Conservation (phyloP, 495 filamentous ascomycete species). For the Talaromyces ruber region DNA sequence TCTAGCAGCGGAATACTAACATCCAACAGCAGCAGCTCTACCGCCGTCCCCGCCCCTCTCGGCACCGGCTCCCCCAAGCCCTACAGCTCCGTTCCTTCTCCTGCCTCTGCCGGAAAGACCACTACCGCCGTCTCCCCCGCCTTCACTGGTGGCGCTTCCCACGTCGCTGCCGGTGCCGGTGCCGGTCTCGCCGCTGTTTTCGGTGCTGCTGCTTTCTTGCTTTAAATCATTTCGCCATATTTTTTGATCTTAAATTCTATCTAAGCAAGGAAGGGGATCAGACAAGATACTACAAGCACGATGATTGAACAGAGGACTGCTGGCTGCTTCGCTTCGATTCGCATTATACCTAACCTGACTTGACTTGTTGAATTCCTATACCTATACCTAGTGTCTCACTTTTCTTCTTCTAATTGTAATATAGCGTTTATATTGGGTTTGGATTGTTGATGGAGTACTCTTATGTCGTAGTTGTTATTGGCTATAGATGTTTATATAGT, state of each 20-base stretch:
- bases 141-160: conserved; percentile 40
- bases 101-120: conserved; percentile 22
- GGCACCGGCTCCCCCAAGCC: conserved; percentile 15
- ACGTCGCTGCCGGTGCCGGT: conserved; percentile 47
- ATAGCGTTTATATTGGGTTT: neutral
- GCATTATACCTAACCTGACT: neutral
- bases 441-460: neutral
- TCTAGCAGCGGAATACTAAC: neutral
- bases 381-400: neutral
- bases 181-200: conserved; percentile 66
- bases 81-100: conserved; percentile 14
- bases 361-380: neutral
- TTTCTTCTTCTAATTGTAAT: neutral
- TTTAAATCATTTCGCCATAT: conserved; percentile 58
- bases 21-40: conserved; percentile 12
- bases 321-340: neutral
- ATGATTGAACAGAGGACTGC: neutral
- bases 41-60: conserved; percentile 46
- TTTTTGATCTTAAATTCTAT: neutral
- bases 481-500: too few species aligned
- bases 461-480: neutral
- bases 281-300: neutral
- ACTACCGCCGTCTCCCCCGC: conserved; percentile 42
- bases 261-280: neutral
- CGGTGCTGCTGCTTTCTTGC: conserved; percentile 62